Percentiles rank a stretch among this genome's conserved stretches.
These are phyloP conservation scores for Saturnispora saitoi DNA, from an alignment of 805 yeast species.

Conservation along the genomic window DNA sequence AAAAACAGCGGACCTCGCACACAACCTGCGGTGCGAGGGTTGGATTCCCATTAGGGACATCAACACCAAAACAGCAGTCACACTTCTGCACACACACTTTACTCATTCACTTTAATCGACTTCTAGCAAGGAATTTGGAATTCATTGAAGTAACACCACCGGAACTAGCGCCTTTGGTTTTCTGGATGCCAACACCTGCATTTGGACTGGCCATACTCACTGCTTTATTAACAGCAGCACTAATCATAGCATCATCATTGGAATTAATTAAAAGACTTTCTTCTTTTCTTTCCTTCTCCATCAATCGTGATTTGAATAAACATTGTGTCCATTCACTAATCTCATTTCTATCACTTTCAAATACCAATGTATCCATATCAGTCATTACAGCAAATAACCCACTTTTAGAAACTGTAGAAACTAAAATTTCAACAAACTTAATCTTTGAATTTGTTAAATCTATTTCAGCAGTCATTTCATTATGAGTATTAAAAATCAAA, in stretches of 20 bases:
- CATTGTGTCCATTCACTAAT: conserved; percentile 50
- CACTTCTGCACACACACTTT: not conserved
- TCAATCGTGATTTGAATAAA: conserved; percentile 39
- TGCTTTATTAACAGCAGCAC: conserved; percentile 30
- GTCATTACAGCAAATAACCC: conserved; percentile 53
- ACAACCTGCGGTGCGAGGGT: conserved; percentile 5
- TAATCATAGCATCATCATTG: conserved; percentile 30
- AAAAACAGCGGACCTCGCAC: not conserved
- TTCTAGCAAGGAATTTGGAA: conserved; percentile 53
- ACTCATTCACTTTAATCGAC: conserved; percentile 33
- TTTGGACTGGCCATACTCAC: conserved; percentile 17
- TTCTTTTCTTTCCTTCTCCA: conserved; percentile 39
- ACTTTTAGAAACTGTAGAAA: conserved; percentile 29
- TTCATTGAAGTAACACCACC: conserved; percentile 44
- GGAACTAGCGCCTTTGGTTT: too few species aligned
- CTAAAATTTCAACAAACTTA: conserved; percentile 50
- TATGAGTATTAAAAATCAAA: conserved; percentile 39
- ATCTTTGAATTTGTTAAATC: conserved; percentile 44
- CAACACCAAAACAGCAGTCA: not conserved
- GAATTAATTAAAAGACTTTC: conserved; percentile 27
- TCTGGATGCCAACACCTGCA: conserved; percentile 13
- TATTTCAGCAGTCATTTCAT: conserved; percentile 46
- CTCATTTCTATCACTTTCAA: conserved; percentile 46
- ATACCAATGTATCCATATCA: conserved; percentile 42
- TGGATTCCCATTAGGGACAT: not conserved